phyloP scores from a whole-genome alignment of 805 yeast genomes.

The Schwanniomyces pseudopolymorphus region DNA sequence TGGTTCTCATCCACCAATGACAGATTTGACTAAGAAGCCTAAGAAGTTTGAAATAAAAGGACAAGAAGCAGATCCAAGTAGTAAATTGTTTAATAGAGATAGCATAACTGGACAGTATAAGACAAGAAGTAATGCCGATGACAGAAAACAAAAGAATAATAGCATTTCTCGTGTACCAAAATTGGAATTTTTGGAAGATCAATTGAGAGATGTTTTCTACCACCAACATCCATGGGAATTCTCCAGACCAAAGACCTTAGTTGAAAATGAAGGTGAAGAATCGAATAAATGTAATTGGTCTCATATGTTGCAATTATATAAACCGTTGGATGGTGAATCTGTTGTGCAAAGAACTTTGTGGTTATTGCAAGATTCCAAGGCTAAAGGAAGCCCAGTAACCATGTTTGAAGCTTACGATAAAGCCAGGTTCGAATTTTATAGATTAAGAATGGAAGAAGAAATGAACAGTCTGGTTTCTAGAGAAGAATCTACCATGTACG shows the following conservation, averaged over 20 bases:
- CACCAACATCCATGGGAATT: conserved; percentile 98
- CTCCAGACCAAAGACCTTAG: conserved; percentile 80
- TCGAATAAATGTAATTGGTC: conserved; percentile 69
- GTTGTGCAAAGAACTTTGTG: conserved; percentile 47
- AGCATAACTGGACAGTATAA: conserved; percentile 28
- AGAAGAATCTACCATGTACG: conserved; percentile 86
- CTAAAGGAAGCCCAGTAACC: conserved; percentile 22
- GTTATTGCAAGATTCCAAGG: conserved; percentile 26
- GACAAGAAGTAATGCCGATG: conserved; percentile 46
- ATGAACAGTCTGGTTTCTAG: conserved; percentile 66
- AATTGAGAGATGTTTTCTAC: conserved; percentile 76
- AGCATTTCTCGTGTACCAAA: conserved; percentile 50
- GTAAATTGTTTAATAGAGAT: conserved; percentile 17
- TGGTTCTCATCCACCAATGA: conserved; percentile 76
- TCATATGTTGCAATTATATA: conserved; percentile 64
- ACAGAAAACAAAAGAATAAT: conserved; percentile 37
- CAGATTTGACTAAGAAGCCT: conserved; percentile 52
- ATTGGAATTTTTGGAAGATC: conserved; percentile 70
- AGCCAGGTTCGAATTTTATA: conserved; percentile 86
- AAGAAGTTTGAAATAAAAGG: conserved; percentile 24
- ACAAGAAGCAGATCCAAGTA: conserved; percentile 29
- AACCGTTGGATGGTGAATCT: conserved; percentile 82
- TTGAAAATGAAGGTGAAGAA: conserved; percentile 73
- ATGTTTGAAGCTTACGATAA: conserved; percentile 74
- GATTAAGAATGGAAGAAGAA: conserved; percentile 81